Percentiles rank a stretch among this genome's conserved stretches.
phyloP scores from a whole-genome alignment of 805 yeast genomes.

The Nakazawaea laoshanensis region DNA sequence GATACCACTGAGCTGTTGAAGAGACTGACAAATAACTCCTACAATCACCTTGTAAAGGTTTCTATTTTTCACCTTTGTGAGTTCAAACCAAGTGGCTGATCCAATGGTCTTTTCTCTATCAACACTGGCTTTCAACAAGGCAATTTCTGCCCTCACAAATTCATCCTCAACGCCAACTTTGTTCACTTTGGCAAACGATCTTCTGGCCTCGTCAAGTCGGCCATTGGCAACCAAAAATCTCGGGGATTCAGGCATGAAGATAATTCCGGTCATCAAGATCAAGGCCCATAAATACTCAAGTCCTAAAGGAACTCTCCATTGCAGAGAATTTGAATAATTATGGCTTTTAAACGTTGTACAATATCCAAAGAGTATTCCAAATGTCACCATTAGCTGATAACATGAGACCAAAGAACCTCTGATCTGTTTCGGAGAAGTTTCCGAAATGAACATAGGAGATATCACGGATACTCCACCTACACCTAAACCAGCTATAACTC shows the following conservation, averaged over 20 bases:
- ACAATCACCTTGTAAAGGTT: constrained; percentile 44
- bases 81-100: constrained; percentile 55
- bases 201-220: constrained; percentile 43
- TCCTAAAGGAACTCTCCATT: constrained; percentile 62
- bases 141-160: constrained; percentile 44
- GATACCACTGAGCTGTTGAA: constrained; percentile 56
- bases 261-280: constrained; percentile 40
- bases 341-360: constrained; percentile 60
- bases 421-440: constrained; percentile 59
- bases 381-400: constrained; percentile 62
- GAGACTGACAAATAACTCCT: constrained; percentile 51
- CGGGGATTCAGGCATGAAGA: constrained; percentile 64
- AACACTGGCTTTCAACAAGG: constrained; percentile 48
- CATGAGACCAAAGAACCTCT: constrained; percentile 68
- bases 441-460: constrained; percentile 55
- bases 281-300: constrained; percentile 43
- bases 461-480: constrained; percentile 49
- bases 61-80: constrained; percentile 56
- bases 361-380: constrained; percentile 66
- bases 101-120: constrained; percentile 58
- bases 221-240: constrained; percentile 46
- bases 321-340: constrained; percentile 37
- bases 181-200: constrained; percentile 49
- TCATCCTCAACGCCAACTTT: constrained; percentile 46
- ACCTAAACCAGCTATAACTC: constrained; percentile 48